Percentiles rank a stretch among this genome's conserved stretches.
These are phyloP conservation scores for Rhizoclosmatium sp. DNA, from an alignment of 192 early-diverging fungal species.

Conservation along the genomic window DNA sequence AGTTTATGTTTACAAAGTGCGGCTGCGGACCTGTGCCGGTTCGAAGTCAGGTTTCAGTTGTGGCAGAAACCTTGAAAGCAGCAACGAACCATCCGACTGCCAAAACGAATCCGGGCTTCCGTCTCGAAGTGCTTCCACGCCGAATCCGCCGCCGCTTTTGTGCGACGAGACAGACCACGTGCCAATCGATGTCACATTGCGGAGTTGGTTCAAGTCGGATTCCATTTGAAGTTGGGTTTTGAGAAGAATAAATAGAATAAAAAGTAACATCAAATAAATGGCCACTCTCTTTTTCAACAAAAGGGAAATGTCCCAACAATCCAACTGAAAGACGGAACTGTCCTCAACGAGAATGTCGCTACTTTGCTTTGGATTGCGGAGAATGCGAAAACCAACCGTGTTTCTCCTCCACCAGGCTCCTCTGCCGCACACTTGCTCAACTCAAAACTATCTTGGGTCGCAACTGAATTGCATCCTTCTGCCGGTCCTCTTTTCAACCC, in stretches of 20 bases:
- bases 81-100: conserved; percentile 59
- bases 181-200: conserved; percentile 70
- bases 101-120: conserved; percentile 77
- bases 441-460: conserved; percentile 39
- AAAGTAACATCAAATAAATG: no score
- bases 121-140: conserved; percentile 71
- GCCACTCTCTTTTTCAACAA: conserved; percentile 1
- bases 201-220: conserved; percentile 3
- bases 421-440: conserved; percentile 35
- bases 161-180: conserved; percentile 74
- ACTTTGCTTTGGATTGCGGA: conserved; percentile 44
- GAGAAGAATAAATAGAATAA: no score
- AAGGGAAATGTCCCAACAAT: conserved; percentile 44
- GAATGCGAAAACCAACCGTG: background rate
- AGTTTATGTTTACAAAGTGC: conserved; percentile 79
- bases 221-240: no score
- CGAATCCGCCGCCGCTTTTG: conserved; percentile 61
- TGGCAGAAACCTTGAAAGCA: background rate
- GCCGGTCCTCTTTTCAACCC: conserved; percentile 36
- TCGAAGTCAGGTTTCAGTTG: background rate
- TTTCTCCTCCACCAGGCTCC: conserved; percentile 10
- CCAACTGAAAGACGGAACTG: conserved; percentile 38
- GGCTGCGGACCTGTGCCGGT: conserved; percentile 62
- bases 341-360: conserved; percentile 44
- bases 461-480: conserved; percentile 35